Evolutionary conservation across 129 eudicot species (phyloP).

Genomic region (Smallanthus sonchifolius): DNA sequence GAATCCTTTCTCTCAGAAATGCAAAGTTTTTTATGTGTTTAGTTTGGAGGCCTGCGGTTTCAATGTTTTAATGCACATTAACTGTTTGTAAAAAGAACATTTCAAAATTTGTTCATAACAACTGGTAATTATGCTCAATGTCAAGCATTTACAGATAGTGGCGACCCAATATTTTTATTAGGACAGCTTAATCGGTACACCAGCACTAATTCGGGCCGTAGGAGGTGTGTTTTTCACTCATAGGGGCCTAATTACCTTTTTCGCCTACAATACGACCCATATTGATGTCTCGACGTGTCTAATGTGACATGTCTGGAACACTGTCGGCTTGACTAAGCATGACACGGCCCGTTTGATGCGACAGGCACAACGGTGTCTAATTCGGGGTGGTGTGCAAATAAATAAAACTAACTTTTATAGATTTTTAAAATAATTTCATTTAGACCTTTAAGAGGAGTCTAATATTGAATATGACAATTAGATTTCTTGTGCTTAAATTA

Average conservation of each 20-base stretch:
- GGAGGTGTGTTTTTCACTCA: no score
- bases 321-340: no score
- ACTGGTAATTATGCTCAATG: background rate
- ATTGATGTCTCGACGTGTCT: no score
- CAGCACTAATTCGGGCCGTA: background rate
- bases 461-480: background rate
- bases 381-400: no score
- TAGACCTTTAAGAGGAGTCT: background rate
- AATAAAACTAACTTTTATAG: background rate
- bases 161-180: no score
- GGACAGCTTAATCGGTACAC: no score
- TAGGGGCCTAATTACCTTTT: no score
- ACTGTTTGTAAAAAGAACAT: background rate
- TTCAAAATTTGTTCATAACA: background rate
- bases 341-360: no score
- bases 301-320: no score
- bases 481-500: background rate
- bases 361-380: no score
- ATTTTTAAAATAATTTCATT: background rate
- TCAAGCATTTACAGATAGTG: background rate
- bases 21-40: background rate
- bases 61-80: background rate
- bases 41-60: constrained; percentile 1
- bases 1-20: constrained; percentile 14
- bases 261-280: no score